Conservation (phyloP, 441 rosid species). For the Gossypium aridum region DNA sequence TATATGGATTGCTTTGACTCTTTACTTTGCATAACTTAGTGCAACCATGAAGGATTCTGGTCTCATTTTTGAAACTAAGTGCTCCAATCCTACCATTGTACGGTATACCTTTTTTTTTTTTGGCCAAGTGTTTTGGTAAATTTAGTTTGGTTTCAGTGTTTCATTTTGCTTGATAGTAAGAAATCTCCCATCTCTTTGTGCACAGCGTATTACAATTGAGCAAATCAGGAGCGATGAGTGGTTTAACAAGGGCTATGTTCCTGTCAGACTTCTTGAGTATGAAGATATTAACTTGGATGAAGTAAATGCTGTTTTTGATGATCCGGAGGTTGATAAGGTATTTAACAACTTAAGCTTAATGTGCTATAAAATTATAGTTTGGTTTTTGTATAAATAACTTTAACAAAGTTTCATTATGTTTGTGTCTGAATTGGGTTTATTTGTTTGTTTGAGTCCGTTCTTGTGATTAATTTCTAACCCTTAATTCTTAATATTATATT, state of each 20-base stretch:
- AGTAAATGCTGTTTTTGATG: slow-evolving; percentile 86
- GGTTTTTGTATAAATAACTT: background rate
- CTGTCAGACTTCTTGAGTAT: slow-evolving; percentile 67
- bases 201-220: slow-evolving; percentile 83
- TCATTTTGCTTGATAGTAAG: slow-evolving; percentile 10
- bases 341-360: slow-evolving; percentile 6
- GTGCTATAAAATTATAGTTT: background rate
- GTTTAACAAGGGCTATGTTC: slow-evolving; percentile 63
- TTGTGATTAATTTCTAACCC: background rate
- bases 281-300: slow-evolving; percentile 95
- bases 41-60: slow-evolving; percentile 10
- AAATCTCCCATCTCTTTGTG: background rate
- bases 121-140: slow-evolving; percentile 18
- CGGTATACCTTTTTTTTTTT: slow-evolving; percentile 3
- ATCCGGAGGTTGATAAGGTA: slow-evolving; percentile 64
- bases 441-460: background rate
- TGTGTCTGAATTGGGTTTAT: slow-evolving; percentile 6
- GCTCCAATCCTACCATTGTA: background rate
- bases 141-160: slow-evolving; percentile 4
- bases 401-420: background rate
- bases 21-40: background rate
- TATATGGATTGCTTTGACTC: background rate
- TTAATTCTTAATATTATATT: background rate
- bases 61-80: slow-evolving; percentile 2
- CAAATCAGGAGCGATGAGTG: slow-evolving; percentile 81